phyloP scores from a whole-genome alignment of 805 yeast genomes.

The Wickerhamomyces tratensis region DNA sequence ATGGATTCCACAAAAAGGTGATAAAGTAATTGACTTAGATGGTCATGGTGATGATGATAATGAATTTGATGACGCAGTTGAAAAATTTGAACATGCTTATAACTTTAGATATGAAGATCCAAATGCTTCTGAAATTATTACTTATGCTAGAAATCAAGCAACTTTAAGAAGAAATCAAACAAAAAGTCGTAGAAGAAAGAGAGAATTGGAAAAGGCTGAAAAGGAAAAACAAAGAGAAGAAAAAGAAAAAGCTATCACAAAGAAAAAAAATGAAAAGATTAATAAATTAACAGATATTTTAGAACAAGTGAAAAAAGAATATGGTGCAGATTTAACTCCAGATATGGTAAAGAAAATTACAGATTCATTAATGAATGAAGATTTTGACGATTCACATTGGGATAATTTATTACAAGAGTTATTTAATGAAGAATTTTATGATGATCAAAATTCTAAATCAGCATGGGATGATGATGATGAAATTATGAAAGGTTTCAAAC shows the following conservation, averaged over 20 bases:
- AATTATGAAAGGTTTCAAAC: conserved; percentile 33
- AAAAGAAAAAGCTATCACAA: conserved; percentile 50
- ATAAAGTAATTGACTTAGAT: conserved; percentile 44
- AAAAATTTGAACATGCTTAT: conserved; percentile 83
- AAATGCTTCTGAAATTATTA: conserved; percentile 78
- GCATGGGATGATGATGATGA: conserved; percentile 56
- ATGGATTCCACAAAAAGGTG: conserved; percentile 76
- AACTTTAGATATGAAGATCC: conserved; percentile 95
- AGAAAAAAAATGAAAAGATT: conserved; percentile 67
- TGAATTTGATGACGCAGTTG: conserved; percentile 88
- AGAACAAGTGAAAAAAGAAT: conserved; percentile 30
- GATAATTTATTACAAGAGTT: conserved; percentile 76
- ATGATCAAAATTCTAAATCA: conserved; percentile 48
- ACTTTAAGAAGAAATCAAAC: conserved; percentile 77
- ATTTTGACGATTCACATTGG: conserved; percentile 88
- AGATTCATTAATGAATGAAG: conserved; percentile 70
- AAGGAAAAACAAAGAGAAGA: conserved; percentile 41
- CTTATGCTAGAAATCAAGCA: conserved; percentile 92
- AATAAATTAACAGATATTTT: conserved; percentile 66
- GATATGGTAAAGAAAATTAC: conserved; percentile 58
- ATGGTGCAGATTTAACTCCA: conserved; percentile 40
- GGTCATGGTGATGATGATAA: conserved; percentile 41
- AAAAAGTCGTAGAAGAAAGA: conserved; percentile 68
- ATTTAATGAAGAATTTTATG: conserved; percentile 77
- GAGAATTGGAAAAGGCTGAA: conserved; percentile 58